Evolutionary conservation across 1,284 basidiomycete species (phyloP), one percentile per base, ranked within the genome.

Genomic region (Naganishia albida): DNA sequence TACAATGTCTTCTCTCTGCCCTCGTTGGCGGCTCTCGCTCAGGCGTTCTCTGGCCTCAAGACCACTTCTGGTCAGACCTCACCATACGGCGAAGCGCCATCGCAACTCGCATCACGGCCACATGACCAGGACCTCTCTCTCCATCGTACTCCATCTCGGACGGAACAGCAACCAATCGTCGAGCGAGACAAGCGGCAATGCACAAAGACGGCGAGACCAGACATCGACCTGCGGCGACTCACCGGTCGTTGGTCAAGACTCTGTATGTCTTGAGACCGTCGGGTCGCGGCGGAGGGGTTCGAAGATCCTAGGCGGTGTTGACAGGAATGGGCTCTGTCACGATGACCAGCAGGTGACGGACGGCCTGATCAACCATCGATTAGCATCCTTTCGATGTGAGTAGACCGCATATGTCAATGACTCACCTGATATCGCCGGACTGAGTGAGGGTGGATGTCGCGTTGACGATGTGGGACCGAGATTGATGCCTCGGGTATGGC

Each of bases 391-490:
- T 12, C 25, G 39, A 15, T 16, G 46, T 40, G 20, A 42, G 34
- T 25, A 16, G 18, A 8, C n/a, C 43, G n/a, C 6, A 2, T 1
- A 34, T 18, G 18, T 18, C 3, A 20, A 20, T 20, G n/a, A 40
- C 57, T 49, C 46, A 60, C 57, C 26, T 50, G 25, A 16, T 34
- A 49, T 28, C 48, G 46, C 50, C 34, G 38, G 46, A n/a, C 12
- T 60, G 48, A 59, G 50, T 34, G 57, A 60, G 20, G 26, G 57
- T 60, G 28, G 18, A 25, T 28, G 57, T 50, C 34, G 23, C 46
- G 44, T 3, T 60, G 34, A 50, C 20, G 12, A 16, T 39, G 25
- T 26, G 18, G 30, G 34, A 26, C 23, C 20, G 57, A 28, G 16
- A 8, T 40, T 23, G 57, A 25, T 18, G 20, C n/a, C 34, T 48